Evolutionary conservation across 2,329 filamentous ascomycete species (phyloP).

Genomic region (Plenodomus biglobosus): DNA sequence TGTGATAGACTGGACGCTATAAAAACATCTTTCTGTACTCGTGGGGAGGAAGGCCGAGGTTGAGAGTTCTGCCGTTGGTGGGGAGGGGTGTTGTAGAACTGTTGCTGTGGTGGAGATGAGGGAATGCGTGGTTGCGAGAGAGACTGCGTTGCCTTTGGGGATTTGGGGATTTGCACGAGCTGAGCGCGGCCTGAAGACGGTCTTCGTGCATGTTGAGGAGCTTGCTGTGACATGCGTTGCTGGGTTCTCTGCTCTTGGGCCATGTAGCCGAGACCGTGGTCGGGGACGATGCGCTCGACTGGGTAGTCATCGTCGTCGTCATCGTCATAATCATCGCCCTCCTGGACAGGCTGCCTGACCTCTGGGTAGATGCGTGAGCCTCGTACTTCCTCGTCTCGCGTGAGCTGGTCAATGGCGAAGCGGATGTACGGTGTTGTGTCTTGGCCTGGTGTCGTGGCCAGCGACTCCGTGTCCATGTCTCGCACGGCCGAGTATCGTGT

Average conservation of each 20-base stretch:
- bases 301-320: conserved; percentile 50
- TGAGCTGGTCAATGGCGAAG: conserved; percentile 86
- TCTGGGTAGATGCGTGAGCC: conserved; percentile 55
- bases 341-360: conserved; percentile 8
- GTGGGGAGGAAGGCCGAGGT: conserved; percentile 11
- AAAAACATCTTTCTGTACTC: conserved; percentile 47
- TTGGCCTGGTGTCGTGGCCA: conserved; percentile 61
- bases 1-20: conserved; percentile 51
- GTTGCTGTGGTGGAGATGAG: conserved; percentile 2
- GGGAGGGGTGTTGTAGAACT: neutral
- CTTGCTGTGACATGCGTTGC: conserved; percentile 30
- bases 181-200: conserved; percentile 13
- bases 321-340: neutral
- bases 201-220: conserved; percentile 14
- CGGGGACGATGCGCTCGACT: conserved; percentile 52
- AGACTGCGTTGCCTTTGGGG: conserved; percentile 4
- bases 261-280: conserved; percentile 43
- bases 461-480: conserved; percentile 39
- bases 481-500: conserved; percentile 22
- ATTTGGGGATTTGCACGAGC: conserved; percentile 7
- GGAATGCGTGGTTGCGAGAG: neutral
- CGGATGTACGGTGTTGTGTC: conserved; percentile 87
- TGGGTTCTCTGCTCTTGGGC: conserved; percentile 36
- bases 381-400: conserved; percentile 67
- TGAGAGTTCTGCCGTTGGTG: neutral